Percentiles rank a stretch among this genome's conserved stretches.
Evolutionary conservation across 352 stramenopile genomes (phyloP).

Genomic region (Poterioochromonas sp.): DNA sequence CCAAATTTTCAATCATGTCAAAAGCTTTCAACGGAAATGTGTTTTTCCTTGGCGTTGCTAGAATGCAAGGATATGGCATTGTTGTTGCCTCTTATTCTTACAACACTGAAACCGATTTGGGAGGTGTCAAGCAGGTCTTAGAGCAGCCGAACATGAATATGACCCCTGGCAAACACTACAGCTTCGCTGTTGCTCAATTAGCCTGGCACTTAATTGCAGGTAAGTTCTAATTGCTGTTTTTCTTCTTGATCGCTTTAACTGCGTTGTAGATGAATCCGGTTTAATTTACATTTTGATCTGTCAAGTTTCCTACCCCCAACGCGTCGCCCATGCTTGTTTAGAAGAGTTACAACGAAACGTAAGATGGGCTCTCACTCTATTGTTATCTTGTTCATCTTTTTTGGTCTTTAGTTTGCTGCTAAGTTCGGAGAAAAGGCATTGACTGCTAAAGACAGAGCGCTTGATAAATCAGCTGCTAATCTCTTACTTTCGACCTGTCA

Average conservation of each 20-base stretch:
- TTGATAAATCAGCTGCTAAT: constrained; percentile 21
- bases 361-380: neutral
- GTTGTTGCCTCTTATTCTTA: constrained; percentile 33
- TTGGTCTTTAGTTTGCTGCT: constrained; percentile 18
- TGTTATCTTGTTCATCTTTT: neutral
- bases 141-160: constrained; percentile 30
- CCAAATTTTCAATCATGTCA: no score
- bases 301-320: constrained; percentile 22
- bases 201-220: constrained; percentile 33
- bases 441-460: constrained; percentile 25
- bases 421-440: constrained; percentile 26
- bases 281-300: constrained; percentile 35
- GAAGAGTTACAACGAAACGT: constrained; percentile 34
- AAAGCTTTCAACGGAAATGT: neutral
- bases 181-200: constrained; percentile 15
- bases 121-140: constrained; percentile 31
- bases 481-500: constrained; percentile 29
- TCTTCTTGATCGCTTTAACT: neutral
- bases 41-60: neutral
- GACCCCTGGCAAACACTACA: constrained; percentile 28
- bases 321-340: constrained; percentile 19
- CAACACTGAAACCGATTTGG: constrained; percentile 35
- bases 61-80: neutral
- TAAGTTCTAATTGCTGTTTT: neutral
- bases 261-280: constrained; percentile 25